Conservation (phyloP, 192 early-diverging fungal species). For the Gigaspora rosea region DNA sequence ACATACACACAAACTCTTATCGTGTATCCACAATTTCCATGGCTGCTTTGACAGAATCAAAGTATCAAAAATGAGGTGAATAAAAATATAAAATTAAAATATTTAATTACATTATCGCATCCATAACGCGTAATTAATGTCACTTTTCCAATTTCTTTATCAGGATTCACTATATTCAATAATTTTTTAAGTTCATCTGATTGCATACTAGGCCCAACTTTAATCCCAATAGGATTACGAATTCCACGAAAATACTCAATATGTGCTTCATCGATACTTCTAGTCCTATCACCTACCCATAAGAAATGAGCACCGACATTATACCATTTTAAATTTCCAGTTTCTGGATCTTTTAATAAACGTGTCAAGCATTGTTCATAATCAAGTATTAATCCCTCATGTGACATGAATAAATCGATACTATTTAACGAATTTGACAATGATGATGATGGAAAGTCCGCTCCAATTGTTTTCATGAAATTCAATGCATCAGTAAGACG, state of each 20-base stretch:
- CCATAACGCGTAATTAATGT: slow-evolving; percentile 97
- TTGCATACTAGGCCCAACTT: slow-evolving; percentile 91
- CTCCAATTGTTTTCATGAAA: slow-evolving; percentile 95
- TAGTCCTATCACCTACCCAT: slow-evolving; percentile 98
- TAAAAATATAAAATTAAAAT: background rate
- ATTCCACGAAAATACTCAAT: slow-evolving; percentile 98
- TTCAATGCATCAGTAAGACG: slow-evolving; percentile 85
- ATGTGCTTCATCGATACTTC: slow-evolving; percentile 92
- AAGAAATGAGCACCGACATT: slow-evolving; percentile 96
- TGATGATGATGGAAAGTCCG: slow-evolving; percentile 50
- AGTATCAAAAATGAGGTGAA: background rate
- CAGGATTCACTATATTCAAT: slow-evolving; percentile 85
- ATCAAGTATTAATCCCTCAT: slow-evolving; percentile 94
- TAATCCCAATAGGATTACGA: slow-evolving; percentile 95
- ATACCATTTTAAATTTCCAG: slow-evolving; percentile 69
- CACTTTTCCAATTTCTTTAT: slow-evolving; percentile 86
- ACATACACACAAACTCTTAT: no score
- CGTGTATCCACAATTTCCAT: no score
- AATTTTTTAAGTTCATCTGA: slow-evolving; percentile 81
- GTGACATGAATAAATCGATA: slow-evolving; percentile 92
- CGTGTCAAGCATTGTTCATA: slow-evolving; percentile 90
- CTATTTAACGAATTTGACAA: slow-evolving; percentile 58
- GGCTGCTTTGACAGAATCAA: background rate
- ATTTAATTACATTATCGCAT: slow-evolving; percentile 54
- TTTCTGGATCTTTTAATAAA: slow-evolving; percentile 49